phyloP scores from a whole-genome alignment of 768 basidiomycete genomes.

The Phlegmacium glaucopus region DNA sequence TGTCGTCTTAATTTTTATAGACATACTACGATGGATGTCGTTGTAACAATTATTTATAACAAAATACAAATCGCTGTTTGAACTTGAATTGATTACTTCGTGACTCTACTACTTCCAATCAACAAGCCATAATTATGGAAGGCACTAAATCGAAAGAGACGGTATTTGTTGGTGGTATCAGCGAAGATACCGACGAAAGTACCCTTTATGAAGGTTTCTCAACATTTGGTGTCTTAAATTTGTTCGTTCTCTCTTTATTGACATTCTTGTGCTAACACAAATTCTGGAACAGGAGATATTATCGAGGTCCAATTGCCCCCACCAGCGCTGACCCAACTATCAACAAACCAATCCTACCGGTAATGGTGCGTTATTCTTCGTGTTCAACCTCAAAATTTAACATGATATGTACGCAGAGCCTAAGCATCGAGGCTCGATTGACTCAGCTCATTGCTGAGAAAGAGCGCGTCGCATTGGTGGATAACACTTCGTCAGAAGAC shows the following conservation, averaged over 20 bases:
- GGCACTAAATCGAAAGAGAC: slow-evolving; percentile 85
- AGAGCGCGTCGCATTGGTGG: slow-evolving; percentile 68
- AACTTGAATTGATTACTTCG: background rate
- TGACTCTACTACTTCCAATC: background rate
- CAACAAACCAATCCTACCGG: slow-evolving; percentile 21
- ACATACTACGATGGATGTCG: too few relatives aligned
- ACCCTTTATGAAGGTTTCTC: slow-evolving; percentile 77
- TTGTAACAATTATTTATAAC: too few relatives aligned
- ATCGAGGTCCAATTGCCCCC: slow-evolving; percentile 88
- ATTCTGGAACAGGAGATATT: slow-evolving; percentile 69
- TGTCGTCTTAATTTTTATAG: background rate
- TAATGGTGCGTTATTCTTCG: slow-evolving; percentile 35
- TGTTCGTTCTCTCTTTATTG: background rate
- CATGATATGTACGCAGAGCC: slow-evolving; percentile 36
- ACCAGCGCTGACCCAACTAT: slow-evolving; percentile 67
- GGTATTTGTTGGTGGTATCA: slow-evolving; percentile 79
- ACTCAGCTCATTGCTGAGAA: slow-evolving; percentile 43
- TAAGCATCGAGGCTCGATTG: slow-evolving; percentile 75
- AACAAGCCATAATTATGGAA: slow-evolving; percentile 29
- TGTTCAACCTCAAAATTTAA: too few relatives aligned
- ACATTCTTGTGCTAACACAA: background rate
- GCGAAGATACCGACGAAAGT: slow-evolving; percentile 79
- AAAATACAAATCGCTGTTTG: too few relatives aligned
- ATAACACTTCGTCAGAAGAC: slow-evolving; percentile 86
- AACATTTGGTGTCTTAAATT: slow-evolving; percentile 68